Evolutionary conservation across 176 grass and related monocot genomes (phyloP).

Genomic region (Paspalum notatum): DNA sequence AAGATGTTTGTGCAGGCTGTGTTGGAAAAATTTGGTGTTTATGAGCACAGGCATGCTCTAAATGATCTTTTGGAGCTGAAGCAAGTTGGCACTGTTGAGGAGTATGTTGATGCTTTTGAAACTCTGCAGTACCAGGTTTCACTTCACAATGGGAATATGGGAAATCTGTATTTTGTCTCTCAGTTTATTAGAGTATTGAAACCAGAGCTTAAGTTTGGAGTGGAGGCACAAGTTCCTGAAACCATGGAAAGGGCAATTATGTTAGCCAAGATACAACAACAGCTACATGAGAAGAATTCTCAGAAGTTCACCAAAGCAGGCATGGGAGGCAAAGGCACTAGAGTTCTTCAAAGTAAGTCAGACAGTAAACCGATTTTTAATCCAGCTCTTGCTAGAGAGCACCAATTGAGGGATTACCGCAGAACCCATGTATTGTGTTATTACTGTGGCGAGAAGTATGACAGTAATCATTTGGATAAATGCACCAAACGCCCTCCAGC

Average conservation of each 20-base stretch:
- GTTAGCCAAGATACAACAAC: not conserved
- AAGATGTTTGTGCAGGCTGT: not conserved
- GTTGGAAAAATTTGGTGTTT: not conserved
- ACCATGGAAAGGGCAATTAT: not conserved
- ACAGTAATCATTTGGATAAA: not conserved
- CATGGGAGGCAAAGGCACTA: no score
- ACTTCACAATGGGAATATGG: not conserved
- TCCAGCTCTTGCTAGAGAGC: not conserved
- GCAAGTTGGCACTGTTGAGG: not conserved
- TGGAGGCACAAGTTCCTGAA: no score
- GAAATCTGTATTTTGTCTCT: not conserved
- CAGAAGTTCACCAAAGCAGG: no score
- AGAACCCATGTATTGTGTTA: not conserved
- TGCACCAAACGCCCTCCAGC: not conserved
- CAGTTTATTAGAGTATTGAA: not conserved
- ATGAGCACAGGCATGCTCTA: not conserved
- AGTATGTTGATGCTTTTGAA: not conserved
- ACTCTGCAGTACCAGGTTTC: not conserved
- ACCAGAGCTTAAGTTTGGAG: not conserved
- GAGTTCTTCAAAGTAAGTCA: no score
- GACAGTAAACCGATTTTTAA: no score
- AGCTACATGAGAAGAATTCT: no score
- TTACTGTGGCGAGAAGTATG: not conserved
- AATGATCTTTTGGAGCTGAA: not conserved
- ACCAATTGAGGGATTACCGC: not conserved